Conservation (phyloP, 495 filamentous ascomycete genomes). For the Aspergillus nidulans region DNA sequence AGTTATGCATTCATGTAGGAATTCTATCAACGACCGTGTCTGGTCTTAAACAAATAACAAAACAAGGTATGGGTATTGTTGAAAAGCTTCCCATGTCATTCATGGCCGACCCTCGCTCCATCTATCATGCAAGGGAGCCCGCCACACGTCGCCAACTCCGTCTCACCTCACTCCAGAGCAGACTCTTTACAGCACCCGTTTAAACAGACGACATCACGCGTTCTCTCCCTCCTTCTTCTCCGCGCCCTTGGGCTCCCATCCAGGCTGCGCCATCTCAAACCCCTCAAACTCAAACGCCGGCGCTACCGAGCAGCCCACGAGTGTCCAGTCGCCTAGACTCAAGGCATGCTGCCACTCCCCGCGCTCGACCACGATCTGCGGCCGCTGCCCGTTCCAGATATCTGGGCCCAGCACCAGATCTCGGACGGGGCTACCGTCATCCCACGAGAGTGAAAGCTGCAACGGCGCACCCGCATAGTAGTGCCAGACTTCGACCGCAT, state of each 20-base stretch:
- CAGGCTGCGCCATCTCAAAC: neutral
- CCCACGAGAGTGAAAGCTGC: neutral
- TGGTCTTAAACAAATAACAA: no score
- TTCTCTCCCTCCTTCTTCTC: no score
- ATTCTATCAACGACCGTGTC: no score
- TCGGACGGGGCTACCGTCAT: neutral
- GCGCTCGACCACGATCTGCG: neutral
- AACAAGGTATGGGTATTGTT: no score
- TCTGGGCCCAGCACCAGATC: neutral
- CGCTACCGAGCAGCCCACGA: neutral
- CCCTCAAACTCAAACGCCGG: conserved; percentile 2
- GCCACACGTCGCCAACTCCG: no score
- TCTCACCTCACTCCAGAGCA: no score
- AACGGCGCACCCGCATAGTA: conserved; percentile 4
- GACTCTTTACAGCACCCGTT: no score
- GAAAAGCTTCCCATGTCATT: no score
- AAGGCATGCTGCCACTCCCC: neutral
- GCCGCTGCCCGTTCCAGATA: neutral
- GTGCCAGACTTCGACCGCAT: conserved; percentile 7
- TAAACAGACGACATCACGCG: no score
- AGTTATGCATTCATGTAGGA: no score
- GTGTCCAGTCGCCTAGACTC: neutral
- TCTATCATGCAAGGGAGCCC: no score
- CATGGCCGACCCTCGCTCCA: no score
- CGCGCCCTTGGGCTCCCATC: neutral